These are phyloP conservation scores for Paspalum notatum DNA, from an alignment of 176 grass and related monocot genomes.

Conservation along the genomic window DNA sequence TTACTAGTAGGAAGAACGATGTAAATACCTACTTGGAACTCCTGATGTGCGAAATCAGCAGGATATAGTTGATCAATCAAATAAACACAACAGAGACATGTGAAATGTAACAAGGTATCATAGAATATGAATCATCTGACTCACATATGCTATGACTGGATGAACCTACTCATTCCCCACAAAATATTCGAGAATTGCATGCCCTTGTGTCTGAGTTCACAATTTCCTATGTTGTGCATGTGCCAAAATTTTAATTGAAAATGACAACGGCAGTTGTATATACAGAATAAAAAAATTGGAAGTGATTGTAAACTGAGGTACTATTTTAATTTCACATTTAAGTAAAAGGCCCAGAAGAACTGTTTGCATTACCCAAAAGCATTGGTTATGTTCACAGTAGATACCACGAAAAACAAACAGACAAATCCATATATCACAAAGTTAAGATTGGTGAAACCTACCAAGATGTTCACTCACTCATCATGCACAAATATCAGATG, in stretches of 20 bases:
- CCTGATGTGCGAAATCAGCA: constrained; percentile 50
- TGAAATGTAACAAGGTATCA: constrained; percentile 27
- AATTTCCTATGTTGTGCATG: not conserved
- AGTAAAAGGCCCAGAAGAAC: not conserved
- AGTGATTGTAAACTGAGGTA: not conserved
- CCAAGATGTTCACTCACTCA: constrained; percentile 1
- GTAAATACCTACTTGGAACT: constrained; percentile 81
- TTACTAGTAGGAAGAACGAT: constrained; percentile 72
- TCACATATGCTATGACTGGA: constrained; percentile 27
- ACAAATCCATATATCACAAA: not conserved
- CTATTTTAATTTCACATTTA: not conserved
- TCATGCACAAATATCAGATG: constrained; percentile 1
- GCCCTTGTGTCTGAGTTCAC: not conserved
- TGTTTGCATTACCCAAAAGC: not conserved
- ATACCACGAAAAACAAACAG: not conserved
- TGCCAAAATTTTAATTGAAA: not conserved
- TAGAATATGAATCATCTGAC: constrained; percentile 14
- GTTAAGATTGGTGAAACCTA: not conserved
- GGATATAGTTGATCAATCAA: constrained; percentile 43
- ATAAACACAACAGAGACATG: constrained; percentile 36
- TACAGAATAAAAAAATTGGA: not conserved
- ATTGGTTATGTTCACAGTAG: not conserved
- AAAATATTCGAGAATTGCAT: not conserved
- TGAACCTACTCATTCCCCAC: constrained; percentile 21
- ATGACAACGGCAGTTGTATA: not conserved